A percentile compares a stretch with the other conserved stretches of the same genome.
Evolutionary conservation across 805 yeast genomes (phyloP).

Genomic region (Lachancea sp.): DNA sequence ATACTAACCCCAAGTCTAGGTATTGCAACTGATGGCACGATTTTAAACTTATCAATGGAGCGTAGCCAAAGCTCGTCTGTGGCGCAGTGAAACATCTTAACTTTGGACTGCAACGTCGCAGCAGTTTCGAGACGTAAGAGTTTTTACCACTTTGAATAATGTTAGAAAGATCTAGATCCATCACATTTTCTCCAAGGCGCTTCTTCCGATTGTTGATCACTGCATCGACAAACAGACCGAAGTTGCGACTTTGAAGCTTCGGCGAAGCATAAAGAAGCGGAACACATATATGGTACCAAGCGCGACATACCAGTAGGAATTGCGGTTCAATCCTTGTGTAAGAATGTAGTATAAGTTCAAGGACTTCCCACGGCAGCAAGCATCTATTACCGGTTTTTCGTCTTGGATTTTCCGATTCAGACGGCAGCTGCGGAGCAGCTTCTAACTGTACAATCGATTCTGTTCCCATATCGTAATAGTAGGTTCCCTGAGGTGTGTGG

Average conservation of each 20-base stretch:
- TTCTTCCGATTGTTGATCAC: constrained; percentile 43
- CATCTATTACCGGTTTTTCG: too few relatives aligned
- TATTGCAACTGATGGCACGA: constrained; percentile 58
- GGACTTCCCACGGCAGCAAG: constrained; percentile 45
- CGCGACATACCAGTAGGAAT: constrained; percentile 52
- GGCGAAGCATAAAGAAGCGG: constrained; percentile 66
- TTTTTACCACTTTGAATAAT: constrained; percentile 89
- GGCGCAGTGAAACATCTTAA: constrained; percentile 78
- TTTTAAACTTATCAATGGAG: constrained; percentile 78
- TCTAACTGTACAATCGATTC: constrained; percentile 13
- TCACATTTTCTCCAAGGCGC: constrained; percentile 52
- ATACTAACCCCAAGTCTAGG: constrained; percentile 76
- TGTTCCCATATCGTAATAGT: constrained; percentile 14
- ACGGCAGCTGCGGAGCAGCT: neutral
- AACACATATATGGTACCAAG: constrained; percentile 54
- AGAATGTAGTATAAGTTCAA: constrained; percentile 35
- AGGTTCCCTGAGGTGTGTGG: constrained; percentile 17
- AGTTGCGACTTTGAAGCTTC: constrained; percentile 56
- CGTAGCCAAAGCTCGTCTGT: constrained; percentile 88
- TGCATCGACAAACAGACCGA: constrained; percentile 64
- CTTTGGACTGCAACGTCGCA: constrained; percentile 66
- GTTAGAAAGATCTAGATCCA: constrained; percentile 61
- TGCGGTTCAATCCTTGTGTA: constrained; percentile 26
- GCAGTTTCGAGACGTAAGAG: constrained; percentile 75
- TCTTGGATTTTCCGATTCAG: too few relatives aligned